A percentile compares a stretch with the other conserved stretches of the same genome.
phyloP scores from a whole-genome alignment of 306 rosid genomes.

The Quercus glauca region DNA sequence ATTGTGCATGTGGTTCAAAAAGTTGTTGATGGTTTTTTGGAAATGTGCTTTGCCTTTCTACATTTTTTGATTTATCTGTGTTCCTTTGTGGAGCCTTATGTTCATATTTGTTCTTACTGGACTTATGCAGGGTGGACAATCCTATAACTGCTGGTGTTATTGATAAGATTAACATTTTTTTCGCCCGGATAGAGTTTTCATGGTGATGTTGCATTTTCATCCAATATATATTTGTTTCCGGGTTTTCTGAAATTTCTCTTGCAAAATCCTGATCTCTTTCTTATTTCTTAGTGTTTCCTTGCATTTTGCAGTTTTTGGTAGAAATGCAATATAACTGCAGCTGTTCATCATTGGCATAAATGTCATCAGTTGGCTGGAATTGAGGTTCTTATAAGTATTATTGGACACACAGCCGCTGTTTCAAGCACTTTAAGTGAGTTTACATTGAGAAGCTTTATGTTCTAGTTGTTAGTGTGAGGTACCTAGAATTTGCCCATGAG shows the following conservation, averaged over 20 bases:
- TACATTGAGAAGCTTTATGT: not conserved
- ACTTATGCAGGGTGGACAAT: too few relatives aligned
- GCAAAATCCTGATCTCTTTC: constrained; percentile 8
- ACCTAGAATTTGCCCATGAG: too few relatives aligned
- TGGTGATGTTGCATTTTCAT: constrained; percentile 43
- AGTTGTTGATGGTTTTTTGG: too few relatives aligned
- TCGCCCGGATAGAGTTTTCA: constrained; percentile 80
- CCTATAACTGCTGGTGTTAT: constrained; percentile 31
- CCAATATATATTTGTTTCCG: not conserved
- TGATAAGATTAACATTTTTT: constrained; percentile 77
- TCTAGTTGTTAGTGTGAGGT: not conserved
- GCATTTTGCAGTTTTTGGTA: constrained; percentile 66
- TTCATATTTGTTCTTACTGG: too few relatives aligned
- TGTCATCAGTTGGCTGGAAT: constrained; percentile 78
- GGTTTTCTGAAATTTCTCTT: not conserved
- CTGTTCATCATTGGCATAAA: constrained; percentile 79
- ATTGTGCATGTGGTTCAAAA: too few relatives aligned
- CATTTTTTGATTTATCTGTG: too few relatives aligned
- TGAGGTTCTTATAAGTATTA: constrained; percentile 67
- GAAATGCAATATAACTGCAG: constrained; percentile 80
- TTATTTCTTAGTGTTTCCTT: constrained; percentile 13
- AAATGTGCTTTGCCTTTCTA: too few relatives aligned
- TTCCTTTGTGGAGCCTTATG: too few relatives aligned
- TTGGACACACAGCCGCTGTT: constrained; percentile 67
- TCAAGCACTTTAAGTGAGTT: constrained; percentile 80